phyloP scores from a whole-genome alignment of 805 yeast genomes.

The Kuraishia borneana region DNA sequence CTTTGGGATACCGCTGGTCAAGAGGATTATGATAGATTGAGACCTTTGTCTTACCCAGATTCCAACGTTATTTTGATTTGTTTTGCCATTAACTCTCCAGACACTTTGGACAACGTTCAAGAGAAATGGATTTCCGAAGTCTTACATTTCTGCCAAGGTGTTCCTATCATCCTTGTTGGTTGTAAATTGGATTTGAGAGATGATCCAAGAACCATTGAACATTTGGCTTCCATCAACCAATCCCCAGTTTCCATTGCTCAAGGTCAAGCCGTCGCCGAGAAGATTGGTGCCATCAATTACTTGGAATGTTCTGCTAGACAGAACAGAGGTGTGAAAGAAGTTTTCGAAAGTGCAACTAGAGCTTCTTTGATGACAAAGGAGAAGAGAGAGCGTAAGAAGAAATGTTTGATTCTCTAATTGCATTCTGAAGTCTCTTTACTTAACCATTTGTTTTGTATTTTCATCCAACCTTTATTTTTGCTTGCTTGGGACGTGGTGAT shows the following conservation, averaged over 20 bases:
- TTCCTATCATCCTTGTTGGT: conserved; percentile 86
- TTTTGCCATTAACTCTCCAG: conserved; percentile 85
- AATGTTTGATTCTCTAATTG: conserved; percentile 64
- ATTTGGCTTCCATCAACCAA: conserved; percentile 61
- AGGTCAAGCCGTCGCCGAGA: conserved; percentile 80
- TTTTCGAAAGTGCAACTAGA: conserved; percentile 85
- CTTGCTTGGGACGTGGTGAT: too few species aligned
- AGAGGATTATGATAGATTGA: conserved; percentile 91
- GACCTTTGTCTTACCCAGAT: conserved; percentile 88
- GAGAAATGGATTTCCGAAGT: conserved; percentile 96
- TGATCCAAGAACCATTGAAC: conserved; percentile 68
- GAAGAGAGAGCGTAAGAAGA: conserved; percentile 45
- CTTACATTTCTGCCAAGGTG: conserved; percentile 86
- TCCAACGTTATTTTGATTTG: conserved; percentile 86
- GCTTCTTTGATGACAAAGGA: conserved; percentile 71
- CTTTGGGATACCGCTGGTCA: conserved; percentile 99
- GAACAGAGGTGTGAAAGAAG: conserved; percentile 87
- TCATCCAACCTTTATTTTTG: too few species aligned
- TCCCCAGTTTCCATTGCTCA: conserved; percentile 74
- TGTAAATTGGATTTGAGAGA: conserved; percentile 85
- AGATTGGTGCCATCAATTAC: conserved; percentile 79
- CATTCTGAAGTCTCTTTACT: too few species aligned
- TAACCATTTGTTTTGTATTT: too few species aligned
- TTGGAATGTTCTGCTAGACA: conserved; percentile 90
- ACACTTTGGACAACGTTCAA: conserved; percentile 85